Percentiles rank a stretch among this genome's conserved stretches.
phyloP scores from a whole-genome alignment of 768 basidiomycete genomes.

The Strobilomyces dryophilus region DNA sequence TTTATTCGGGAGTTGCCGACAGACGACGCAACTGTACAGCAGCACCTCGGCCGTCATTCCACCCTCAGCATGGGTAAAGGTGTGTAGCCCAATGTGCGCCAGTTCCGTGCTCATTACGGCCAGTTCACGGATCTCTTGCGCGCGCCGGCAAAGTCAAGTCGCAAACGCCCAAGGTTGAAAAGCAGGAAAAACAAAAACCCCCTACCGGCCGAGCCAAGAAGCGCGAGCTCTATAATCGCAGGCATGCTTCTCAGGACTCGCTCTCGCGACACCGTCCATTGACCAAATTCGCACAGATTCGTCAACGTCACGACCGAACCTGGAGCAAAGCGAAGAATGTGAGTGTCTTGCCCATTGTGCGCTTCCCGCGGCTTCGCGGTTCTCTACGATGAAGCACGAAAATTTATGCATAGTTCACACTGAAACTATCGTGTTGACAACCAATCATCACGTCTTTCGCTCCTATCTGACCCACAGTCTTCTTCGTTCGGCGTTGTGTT shows the following conservation, averaged over 20 bases:
- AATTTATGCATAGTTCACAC: constrained; percentile 93
- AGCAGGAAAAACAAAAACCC: constrained; percentile 98
- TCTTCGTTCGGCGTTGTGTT: background rate
- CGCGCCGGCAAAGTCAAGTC: constrained; percentile 99
- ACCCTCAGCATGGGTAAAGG: too few species aligned
- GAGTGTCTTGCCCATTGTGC: constrained; percentile 49
- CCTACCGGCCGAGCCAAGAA: constrained; percentile 98
- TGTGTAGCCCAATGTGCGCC: too few species aligned
- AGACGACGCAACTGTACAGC: too few species aligned
- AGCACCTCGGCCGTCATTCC: too few species aligned
- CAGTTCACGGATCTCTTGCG: constrained; percentile 98
- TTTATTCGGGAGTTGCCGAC: too few species aligned
- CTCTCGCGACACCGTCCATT: background rate
- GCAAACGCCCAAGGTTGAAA: constrained; percentile 95
- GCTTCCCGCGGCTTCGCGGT: constrained; percentile 28
- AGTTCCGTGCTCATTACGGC: background rate
- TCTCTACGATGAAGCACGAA: constrained; percentile 27
- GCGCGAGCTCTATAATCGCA: constrained; percentile 86
- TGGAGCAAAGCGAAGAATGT: constrained; percentile 93
- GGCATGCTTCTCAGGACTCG: constrained; percentile 44
- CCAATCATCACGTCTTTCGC: constrained; percentile 95
- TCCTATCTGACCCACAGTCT: constrained; percentile 86
- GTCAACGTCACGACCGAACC: constrained; percentile 87
- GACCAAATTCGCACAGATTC: constrained; percentile 47
- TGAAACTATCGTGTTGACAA: constrained; percentile 84